These are phyloP conservation scores for Beauveria scarabaeidicola DNA, from an alignment of 2,329 filamentous ascomycete species.

Conservation along the genomic window DNA sequence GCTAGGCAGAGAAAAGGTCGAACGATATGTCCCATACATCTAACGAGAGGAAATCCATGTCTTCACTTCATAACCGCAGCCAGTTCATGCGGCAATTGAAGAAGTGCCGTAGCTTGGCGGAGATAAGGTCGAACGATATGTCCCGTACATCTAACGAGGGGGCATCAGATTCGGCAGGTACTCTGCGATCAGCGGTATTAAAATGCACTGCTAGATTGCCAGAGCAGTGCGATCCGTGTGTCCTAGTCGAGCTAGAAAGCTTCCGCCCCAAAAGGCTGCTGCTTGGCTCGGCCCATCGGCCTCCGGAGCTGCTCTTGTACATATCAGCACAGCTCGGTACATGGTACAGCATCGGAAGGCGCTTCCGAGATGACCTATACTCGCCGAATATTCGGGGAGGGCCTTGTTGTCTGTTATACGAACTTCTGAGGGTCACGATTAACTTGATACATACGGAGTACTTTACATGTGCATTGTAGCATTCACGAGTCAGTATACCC, in stretches of 20 bases:
- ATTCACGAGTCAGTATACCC: no score
- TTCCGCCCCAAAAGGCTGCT: not conserved
- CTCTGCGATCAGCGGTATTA: no score
- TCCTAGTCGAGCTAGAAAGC: not conserved
- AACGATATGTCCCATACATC: no score
- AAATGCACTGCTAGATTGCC: not conserved
- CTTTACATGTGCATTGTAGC: not conserved
- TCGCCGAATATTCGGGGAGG: not conserved
- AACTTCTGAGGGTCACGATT: not conserved
- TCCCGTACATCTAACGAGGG: not conserved
- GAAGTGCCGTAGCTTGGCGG: not conserved
- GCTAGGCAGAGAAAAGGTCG: not conserved
- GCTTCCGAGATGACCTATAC: not conserved
- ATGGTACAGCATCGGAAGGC: not conserved
- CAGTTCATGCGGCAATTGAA: not conserved
- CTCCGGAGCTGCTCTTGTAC: not conserved
- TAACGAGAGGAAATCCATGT: no score
- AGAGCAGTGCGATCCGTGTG: not conserved
- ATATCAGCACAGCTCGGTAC: not conserved
- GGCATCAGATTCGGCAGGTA: not conserved
- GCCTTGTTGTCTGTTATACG: not conserved
- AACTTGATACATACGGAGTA: not conserved
- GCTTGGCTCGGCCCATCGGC: not conserved
- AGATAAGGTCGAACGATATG: not conserved
- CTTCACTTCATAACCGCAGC: no score